A percentile compares a stretch with the other conserved stretches of the same genome.
These are phyloP conservation scores for Citrus medica DNA, from an alignment of 345 rosid genomes.

Conservation along the genomic window DNA sequence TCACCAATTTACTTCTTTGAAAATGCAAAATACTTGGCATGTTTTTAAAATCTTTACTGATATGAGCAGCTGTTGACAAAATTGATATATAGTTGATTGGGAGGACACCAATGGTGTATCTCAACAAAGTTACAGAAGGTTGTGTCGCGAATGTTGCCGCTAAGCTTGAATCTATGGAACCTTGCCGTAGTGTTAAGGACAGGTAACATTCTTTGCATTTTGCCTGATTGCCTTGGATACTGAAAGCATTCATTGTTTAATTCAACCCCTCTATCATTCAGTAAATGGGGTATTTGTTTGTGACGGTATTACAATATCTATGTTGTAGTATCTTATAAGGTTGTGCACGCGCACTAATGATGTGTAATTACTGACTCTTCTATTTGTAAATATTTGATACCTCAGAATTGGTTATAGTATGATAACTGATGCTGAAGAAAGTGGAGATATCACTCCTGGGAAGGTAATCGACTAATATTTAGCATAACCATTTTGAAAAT, in stretches of 20 bases:
- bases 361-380: neutral
- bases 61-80: constrained; percentile 24
- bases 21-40: neutral
- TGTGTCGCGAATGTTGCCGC: constrained; percentile 86
- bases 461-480: constrained; percentile 46
- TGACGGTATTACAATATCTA: neutral
- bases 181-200: constrained; percentile 89
- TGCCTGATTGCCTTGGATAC: neutral
- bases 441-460: constrained; percentile 68
- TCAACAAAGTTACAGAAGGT: constrained; percentile 71
- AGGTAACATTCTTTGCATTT: constrained; percentile 43
- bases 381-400: constrained; percentile 10
- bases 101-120: constrained; percentile 89
- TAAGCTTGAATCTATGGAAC: constrained; percentile 98
- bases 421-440: constrained; percentile 85
- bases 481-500: neutral
- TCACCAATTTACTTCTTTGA: neutral
- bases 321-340: neutral
- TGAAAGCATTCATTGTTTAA: neutral
- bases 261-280: neutral
- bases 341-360: neutral
- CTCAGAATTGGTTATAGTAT: constrained; percentile 80
- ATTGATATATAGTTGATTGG: constrained; percentile 75
- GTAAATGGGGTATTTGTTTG: neutral
- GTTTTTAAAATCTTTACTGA: constrained; percentile 20